Percentiles rank a stretch among this genome's conserved stretches.
These are phyloP conservation scores for Cicer bijugum DNA, from an alignment of 306 rosid species.

Conservation along the genomic window DNA sequence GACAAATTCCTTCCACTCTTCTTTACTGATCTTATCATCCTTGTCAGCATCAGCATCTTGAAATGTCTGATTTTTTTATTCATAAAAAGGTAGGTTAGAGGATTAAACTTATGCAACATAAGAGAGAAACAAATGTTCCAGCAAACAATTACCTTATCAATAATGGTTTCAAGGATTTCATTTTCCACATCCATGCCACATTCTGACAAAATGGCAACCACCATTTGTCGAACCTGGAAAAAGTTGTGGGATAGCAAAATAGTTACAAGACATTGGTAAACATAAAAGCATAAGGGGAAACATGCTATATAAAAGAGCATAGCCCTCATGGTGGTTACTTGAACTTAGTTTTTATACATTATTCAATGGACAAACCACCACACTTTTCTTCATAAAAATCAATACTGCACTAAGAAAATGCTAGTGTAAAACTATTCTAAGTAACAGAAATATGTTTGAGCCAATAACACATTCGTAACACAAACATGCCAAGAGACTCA, in stretches of 20 bases:
- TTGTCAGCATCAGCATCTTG: conserved; percentile 62
- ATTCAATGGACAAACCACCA: conserved; percentile 29
- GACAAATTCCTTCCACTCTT: conserved; percentile 68
- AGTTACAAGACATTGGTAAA: conserved; percentile 12
- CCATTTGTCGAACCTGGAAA: conserved; percentile 74
- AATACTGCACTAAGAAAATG: too few species aligned
- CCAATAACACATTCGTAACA: conserved; percentile 25
- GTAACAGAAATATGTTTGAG: conserved; percentile 19
- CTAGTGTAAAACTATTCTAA: too few species aligned
- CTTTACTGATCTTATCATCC: conserved; percentile 70
- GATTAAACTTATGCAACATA: conserved; percentile 16
- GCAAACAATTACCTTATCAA: conserved; percentile 56
- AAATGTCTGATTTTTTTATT: conserved; percentile 56
- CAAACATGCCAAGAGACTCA: conserved; percentile 46
- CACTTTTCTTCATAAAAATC: conserved; percentile 15
- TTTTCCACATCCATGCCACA: conserved; percentile 52
- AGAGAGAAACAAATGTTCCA: neutral
- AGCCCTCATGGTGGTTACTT: conserved; percentile 9
- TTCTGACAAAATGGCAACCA: conserved; percentile 64
- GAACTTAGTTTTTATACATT: conserved; percentile 19
- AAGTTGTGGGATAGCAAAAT: neutral
- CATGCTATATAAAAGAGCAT: conserved; percentile 8
- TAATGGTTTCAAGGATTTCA: conserved; percentile 59
- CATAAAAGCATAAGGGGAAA: neutral
- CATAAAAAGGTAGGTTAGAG: neutral